Base-by-base conservation (phyloP, 148 eudicot genomes). In the Spergularia marina region DNA sequence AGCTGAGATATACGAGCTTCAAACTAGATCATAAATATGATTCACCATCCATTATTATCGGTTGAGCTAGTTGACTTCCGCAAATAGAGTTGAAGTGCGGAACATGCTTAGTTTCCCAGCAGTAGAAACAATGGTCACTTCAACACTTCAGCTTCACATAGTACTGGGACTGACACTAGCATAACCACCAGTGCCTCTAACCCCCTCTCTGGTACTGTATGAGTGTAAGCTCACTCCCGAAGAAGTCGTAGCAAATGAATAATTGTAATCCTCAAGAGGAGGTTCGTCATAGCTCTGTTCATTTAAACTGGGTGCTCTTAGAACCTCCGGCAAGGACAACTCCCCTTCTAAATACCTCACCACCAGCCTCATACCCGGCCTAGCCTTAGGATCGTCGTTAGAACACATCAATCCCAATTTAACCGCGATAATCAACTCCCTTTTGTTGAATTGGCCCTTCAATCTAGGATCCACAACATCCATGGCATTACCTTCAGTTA, bases 401-500 rank as follows among this genome's bases (percentile, higher is more conserved):
- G 85, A 79, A 25, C 85, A 83, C 83, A 79, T 72, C 20, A 83
- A 41, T 0, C 85, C 85, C 30, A 83, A 53, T 59, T 83, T 83
- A 8, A 83, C 6, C 54, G 74, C 80, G 23, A 68, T 21, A 6
- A 73, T 10, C 3, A 58, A 71, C 18, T 83, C 78, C 1, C 15
- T 20, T 23, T 12, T 60, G 15, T 83, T 20, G 25, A 30, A 83
- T 30, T 57, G 39, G 2, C 78, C 83, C 0, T 49, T 74, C 64
- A 83, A 14, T 52, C 58, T 79, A 20, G 55, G 25, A 60, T 83
- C 85, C 58, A 83, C 49, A 5, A 80, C 85, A 12, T 83, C 80
- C 72, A 76, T 67, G 3, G 79, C 39, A 4, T 54, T 47, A 18
- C 83, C 81, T 36, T 80, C 68, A 17, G 12, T 49, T 75, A 65